Evolutionary conservation across 345 rosid genomes (phyloP).

Genomic region (Conringia planisiliqua): DNA sequence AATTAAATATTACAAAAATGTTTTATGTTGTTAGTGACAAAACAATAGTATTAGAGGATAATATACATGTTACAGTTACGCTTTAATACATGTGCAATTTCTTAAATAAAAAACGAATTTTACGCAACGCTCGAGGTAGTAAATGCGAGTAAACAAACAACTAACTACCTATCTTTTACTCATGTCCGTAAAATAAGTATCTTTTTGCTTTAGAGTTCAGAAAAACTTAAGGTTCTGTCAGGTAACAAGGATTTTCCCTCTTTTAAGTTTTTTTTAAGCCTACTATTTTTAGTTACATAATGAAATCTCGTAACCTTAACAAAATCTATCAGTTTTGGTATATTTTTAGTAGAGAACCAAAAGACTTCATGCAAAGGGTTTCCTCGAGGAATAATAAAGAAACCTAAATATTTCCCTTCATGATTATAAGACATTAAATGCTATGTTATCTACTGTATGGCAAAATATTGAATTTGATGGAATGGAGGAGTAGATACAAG

Average conservation of each 20-base stretch:
- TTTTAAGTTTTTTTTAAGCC: not conserved
- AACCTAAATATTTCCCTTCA: not conserved
- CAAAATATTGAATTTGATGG: not conserved
- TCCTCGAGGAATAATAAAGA: not conserved
- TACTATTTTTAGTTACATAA: not conserved
- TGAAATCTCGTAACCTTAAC: not conserved
- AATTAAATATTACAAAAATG: not conserved
- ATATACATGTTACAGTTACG: not conserved
- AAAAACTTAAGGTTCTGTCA: not conserved
- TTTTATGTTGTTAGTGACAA: not conserved
- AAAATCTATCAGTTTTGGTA: not conserved
- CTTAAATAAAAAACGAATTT: not conserved
- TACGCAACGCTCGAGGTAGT: not conserved
- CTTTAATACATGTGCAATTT: not conserved
- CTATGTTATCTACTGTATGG: not conserved
- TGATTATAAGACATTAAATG: not conserved
- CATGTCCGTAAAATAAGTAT: not conserved
- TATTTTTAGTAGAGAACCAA: not conserved
- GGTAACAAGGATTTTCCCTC: not conserved
- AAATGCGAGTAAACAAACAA: not conserved
- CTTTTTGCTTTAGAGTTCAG: not conserved
- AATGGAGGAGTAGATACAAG: conserved; percentile 9
- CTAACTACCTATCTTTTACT: not conserved
- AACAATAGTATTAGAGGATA: not conserved
- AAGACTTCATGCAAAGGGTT: not conserved